These are phyloP conservation scores for Kregervanrija pseudodelftensis DNA, from an alignment of 805 yeast genomes.

Conservation along the genomic window DNA sequence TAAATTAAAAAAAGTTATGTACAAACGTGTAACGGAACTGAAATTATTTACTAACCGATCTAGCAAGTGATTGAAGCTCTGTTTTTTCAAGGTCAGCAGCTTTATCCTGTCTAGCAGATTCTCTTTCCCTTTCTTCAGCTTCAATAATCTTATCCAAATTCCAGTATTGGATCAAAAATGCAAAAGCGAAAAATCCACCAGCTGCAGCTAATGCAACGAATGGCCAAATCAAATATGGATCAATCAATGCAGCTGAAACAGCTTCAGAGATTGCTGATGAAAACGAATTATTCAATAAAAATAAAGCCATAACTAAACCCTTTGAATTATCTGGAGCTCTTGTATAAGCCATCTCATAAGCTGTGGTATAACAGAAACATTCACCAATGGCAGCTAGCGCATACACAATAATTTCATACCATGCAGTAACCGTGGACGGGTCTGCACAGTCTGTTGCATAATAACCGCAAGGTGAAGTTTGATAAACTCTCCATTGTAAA, in stretches of 20 bases:
- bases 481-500: constrained; percentile 40
- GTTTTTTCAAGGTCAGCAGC: background rate
- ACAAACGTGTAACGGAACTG: background rate
- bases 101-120: constrained; percentile 3
- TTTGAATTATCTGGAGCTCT: constrained; percentile 47
- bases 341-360: constrained; percentile 46
- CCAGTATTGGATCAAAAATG: constrained; percentile 24
- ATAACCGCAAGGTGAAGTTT: constrained; percentile 46
- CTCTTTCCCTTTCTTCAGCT: constrained; percentile 16
- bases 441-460: constrained; percentile 32
- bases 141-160: constrained; percentile 25
- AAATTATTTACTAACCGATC: constrained; percentile 6
- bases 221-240: constrained; percentile 37
- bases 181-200: constrained; percentile 27
- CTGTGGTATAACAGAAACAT: constrained; percentile 44
- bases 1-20: background rate
- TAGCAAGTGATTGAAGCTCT: constrained; percentile 7
- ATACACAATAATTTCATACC: constrained; percentile 27
- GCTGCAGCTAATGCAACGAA: constrained; percentile 34
- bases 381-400: constrained; percentile 43
- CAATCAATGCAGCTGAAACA: constrained; percentile 32
- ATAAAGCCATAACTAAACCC: constrained; percentile 43
- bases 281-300: constrained; percentile 34
- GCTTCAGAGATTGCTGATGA: constrained; percentile 42
- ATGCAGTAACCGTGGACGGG: constrained; percentile 27